Percentiles rank a stretch among this genome's conserved stretches.
Conservation (phyloP, 441 rosid genomes). For the Theobroma grandiflorum region DNA sequence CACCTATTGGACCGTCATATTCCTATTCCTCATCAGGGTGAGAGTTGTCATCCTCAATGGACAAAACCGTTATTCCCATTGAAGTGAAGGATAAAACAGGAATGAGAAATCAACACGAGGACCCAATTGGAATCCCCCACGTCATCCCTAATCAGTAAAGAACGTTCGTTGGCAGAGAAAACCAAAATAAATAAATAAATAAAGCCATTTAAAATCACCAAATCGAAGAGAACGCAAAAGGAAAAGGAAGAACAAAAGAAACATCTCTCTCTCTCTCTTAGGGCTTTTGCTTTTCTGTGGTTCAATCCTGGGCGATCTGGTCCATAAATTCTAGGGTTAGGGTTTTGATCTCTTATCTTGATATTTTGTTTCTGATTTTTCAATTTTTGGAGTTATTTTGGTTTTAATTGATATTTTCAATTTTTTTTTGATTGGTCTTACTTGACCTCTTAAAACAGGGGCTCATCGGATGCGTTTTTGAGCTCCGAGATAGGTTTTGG, state of each 20-base stretch:
- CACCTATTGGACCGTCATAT: background rate
- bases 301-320: conserved; percentile 51
- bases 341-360: conserved; percentile 27
- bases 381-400: background rate
- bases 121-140: conserved; percentile 36
- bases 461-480: conserved; percentile 46
- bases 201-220: background rate
- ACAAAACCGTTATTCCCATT: background rate
- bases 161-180: conserved; percentile 39
- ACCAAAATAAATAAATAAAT: background rate
- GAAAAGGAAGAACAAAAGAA: background rate
- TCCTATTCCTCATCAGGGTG: background rate
- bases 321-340: conserved; percentile 44
- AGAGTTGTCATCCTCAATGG: background rate
- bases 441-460: conserved; percentile 30
- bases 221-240: background rate
- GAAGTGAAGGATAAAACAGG: background rate
- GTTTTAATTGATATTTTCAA: background rate
- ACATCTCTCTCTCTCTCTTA: background rate
- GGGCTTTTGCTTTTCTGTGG: conserved; percentile 26
- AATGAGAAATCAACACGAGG: background rate
- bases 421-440: background rate
- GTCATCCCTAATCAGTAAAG: conserved; percentile 33
- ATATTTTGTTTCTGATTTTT: background rate
- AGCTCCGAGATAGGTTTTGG: conserved; percentile 43